Percentiles rank a stretch among this genome's conserved stretches.
These are phyloP conservation scores for Cadophora sp. DNA, from an alignment of 2,329 filamentous ascomycete species.

Conservation along the genomic window DNA sequence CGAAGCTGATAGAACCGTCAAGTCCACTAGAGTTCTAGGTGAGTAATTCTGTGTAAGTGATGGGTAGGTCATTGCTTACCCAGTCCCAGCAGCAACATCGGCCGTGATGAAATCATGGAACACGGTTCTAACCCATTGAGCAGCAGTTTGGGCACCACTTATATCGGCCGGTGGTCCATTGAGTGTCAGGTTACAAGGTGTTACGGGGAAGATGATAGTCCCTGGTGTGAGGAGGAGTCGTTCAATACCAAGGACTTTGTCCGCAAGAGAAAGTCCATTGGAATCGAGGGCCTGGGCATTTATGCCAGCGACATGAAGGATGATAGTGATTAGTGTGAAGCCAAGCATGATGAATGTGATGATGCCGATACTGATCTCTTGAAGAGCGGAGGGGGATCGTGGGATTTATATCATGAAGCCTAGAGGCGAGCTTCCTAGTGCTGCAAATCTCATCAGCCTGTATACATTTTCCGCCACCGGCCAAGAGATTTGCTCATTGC, in stretches of 20 bases:
- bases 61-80: slow-evolving; percentile 41
- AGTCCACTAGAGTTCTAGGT: slow-evolving; percentile 51
- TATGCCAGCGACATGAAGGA: slow-evolving; percentile 22
- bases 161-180: slow-evolving; percentile 23
- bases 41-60: slow-evolving; percentile 23
- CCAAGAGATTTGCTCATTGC: neutral
- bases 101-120: slow-evolving; percentile 67
- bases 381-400: neutral
- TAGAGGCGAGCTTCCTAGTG: neutral
- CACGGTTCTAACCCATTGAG: slow-evolving; percentile 65
- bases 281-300: slow-evolving; percentile 21
- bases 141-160: slow-evolving; percentile 39
- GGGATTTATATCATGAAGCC: slow-evolving; percentile 7
- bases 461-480: slow-evolving; percentile 1
- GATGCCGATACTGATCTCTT: neutral
- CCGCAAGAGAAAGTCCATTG: slow-evolving; percentile 28
- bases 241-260: slow-evolving; percentile 31
- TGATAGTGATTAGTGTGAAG: slow-evolving; percentile 10
- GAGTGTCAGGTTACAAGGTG: slow-evolving; percentile 26
- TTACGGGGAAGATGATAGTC: slow-evolving; percentile 27
- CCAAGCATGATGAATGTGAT: slow-evolving; percentile 23
- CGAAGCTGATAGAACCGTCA: slow-evolving; percentile 50
- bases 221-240: slow-evolving; percentile 25
- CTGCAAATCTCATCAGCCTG: slow-evolving; percentile 4
- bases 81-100: slow-evolving; percentile 45